Evolutionary conservation across 192 early-diverging fungal species (phyloP), one percentile per base, ranked within the genome.

Genomic region (Backusella tuberculispora): DNA sequence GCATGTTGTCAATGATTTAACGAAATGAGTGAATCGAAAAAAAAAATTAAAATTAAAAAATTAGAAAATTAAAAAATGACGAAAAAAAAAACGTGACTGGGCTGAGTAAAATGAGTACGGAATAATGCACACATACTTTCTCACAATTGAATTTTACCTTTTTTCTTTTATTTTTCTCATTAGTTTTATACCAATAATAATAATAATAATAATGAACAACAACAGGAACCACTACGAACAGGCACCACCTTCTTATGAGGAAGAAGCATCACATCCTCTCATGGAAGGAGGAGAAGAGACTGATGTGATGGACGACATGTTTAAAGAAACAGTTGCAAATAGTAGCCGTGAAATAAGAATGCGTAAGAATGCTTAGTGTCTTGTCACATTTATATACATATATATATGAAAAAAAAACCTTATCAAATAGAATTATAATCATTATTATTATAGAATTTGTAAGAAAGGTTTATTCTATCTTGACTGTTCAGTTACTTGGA

Each of bases 391-490:
- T 5, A 69, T 37, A 14, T 24, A 14, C 9, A 47, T 5, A 19
- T 38, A 42, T 48, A 50, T 2, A 21, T 10, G 6, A 21, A 5
- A 24, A 41, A 24, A 34, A 34, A 34, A 34, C 29, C 47, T 75
- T 24, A 26, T 42, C 46, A 8, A 34, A 60, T n/a, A 26, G 42
- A 6, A 9, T 43, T 43, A 43, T 10, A 0, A 2, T 42, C 64
- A 5, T 46, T 44, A 63, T 34, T 53, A 37, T 14, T 13, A 43
- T 71, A 81, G 89, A 86, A 46, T 92, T 92, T 82, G 78, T 92
- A 38, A 87, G 90, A 80, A 92, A 92, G 82, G 90, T 92, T 0
- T 92, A 92, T 76, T 87, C 88, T 24, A 92, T 94, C 43, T 83
- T 94, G 5, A 83, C 86, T 8, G 81, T 82, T 10, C 92, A 94